phyloP scores from a whole-genome alignment of 139 green algal species.

The Tetradesmus obliquus region DNA sequence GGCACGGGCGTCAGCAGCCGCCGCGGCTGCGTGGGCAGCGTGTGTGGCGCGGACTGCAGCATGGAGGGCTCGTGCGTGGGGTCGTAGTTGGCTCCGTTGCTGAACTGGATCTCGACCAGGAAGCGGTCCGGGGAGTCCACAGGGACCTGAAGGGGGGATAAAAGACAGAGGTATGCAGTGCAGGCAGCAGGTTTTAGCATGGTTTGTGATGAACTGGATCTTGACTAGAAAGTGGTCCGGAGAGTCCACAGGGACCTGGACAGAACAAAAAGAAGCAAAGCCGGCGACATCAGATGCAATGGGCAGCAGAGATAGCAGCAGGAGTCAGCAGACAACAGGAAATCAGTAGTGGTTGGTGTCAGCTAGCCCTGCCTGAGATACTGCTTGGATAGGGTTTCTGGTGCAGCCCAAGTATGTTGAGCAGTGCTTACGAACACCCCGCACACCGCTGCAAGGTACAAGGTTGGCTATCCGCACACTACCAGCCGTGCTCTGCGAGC shows the following conservation, averaged over 20 bases:
- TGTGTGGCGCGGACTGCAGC: background rate
- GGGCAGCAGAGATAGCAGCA: too few species aligned
- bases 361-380: too few species aligned
- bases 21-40: conserved; percentile 31
- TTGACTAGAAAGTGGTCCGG: conserved; percentile 90
- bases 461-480: too few species aligned
- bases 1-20: conserved; percentile 14
- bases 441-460: too few species aligned
- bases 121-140: conserved; percentile 84
- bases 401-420: too few species aligned
- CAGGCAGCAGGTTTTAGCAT: background rate
- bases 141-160: conserved; percentile 51
- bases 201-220: conserved; percentile 68
- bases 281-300: too few species aligned
- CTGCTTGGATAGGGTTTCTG: too few species aligned
- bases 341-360: too few species aligned
- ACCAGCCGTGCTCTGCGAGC: too few species aligned
- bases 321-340: too few species aligned
- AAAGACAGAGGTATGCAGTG: background rate
- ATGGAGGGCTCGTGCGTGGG: conserved; percentile 41
- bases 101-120: conserved; percentile 88
- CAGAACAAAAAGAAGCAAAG: too few species aligned
- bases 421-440: too few species aligned
- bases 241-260: conserved; percentile 66
- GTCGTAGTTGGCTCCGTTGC: conserved; percentile 79